Conservation (phyloP, 192 early-diverging fungal species). For the Backusella parvicylindrica region DNA sequence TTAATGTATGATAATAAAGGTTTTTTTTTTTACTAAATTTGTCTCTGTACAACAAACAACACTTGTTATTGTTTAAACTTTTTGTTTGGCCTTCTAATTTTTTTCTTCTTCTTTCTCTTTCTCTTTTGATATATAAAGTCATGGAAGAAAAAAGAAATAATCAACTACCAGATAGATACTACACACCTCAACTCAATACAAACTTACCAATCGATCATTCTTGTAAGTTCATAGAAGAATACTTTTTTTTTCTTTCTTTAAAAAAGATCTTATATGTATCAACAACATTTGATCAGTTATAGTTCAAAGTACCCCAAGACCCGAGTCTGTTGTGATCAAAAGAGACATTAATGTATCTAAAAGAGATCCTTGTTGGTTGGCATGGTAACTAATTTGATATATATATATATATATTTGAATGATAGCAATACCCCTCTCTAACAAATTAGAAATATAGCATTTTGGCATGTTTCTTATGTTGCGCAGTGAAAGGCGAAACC, state of each 20-base stretch:
- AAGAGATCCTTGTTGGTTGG: not conserved
- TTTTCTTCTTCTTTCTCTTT: not conserved
- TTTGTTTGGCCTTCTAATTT: not conserved
- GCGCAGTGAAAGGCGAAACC: not conserved
- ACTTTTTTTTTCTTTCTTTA: not conserved
- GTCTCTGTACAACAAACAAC: not conserved
- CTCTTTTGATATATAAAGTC: not conserved
- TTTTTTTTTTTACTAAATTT: not conserved
- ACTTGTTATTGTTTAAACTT: not conserved
- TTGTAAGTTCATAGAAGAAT: not conserved
- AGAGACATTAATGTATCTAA: not conserved
- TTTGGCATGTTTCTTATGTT: not conserved
- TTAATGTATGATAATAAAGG: not conserved
- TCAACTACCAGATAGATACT: not conserved
- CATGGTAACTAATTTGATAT: not conserved
- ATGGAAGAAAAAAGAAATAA: not conserved
- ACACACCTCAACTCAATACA: not conserved
- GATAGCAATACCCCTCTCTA: no score
- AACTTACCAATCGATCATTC: not conserved
- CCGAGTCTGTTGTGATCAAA: conserved; percentile 6
- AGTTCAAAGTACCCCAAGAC: not conserved
- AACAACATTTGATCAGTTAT: not conserved
- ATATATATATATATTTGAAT: not conserved
- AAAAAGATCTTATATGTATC: not conserved
- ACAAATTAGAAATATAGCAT: no score